These are phyloP conservation scores for Apiospora phragmitis DNA, from an alignment of 2,329 filamentous ascomycete genomes.

Conservation along the genomic window DNA sequence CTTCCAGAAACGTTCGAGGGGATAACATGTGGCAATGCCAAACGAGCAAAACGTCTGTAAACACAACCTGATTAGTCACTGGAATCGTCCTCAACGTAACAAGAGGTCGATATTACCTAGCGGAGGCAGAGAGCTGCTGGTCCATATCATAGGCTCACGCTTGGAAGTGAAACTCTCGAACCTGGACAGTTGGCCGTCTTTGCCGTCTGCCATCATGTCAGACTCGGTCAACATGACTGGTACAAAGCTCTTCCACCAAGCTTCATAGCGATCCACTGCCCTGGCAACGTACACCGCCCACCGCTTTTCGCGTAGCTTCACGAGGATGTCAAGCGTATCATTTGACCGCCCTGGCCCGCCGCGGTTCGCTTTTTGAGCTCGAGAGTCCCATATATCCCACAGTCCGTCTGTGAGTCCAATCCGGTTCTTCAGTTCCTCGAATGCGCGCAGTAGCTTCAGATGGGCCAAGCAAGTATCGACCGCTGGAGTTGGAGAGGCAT, in stretches of 20 bases:
- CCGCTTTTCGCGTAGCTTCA: slow-evolving; percentile 64
- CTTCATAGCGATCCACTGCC: slow-evolving; percentile 64
- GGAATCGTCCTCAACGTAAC: slow-evolving; percentile 1
- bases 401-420: slow-evolving; percentile 64
- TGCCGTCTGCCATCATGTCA: slow-evolving; percentile 28
- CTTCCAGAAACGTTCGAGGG: slow-evolving; percentile 69
- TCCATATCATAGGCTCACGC: slow-evolving; percentile 34
- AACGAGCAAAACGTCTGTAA: slow-evolving; percentile 70
- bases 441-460: slow-evolving; percentile 66
- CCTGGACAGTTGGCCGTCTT: slow-evolving; percentile 9
- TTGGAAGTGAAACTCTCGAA: slow-evolving; percentile 34
- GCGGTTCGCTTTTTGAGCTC: slow-evolving; percentile 30
- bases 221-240: slow-evolving; percentile 29
- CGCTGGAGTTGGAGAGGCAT: not conserved
- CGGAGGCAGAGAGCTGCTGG: slow-evolving; percentile 48
- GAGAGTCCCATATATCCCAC: slow-evolving; percentile 57
- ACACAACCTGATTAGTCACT: slow-evolving; percentile 13
- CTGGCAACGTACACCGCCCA: slow-evolving; percentile 68
- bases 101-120: slow-evolving; percentile 43
- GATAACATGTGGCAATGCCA: slow-evolving; percentile 77
- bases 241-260: slow-evolving; percentile 55
- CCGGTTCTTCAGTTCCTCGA: slow-evolving; percentile 65
- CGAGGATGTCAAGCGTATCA: slow-evolving; percentile 36
- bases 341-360: not conserved
- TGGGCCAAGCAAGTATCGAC: slow-evolving; percentile 65